A percentile compares a stretch with the other conserved stretches of the same genome.
Evolutionary conservation across 225 moss, liverwort and hornwort genomes (phyloP).

Genomic region (Marchantia polymorpha): DNA sequence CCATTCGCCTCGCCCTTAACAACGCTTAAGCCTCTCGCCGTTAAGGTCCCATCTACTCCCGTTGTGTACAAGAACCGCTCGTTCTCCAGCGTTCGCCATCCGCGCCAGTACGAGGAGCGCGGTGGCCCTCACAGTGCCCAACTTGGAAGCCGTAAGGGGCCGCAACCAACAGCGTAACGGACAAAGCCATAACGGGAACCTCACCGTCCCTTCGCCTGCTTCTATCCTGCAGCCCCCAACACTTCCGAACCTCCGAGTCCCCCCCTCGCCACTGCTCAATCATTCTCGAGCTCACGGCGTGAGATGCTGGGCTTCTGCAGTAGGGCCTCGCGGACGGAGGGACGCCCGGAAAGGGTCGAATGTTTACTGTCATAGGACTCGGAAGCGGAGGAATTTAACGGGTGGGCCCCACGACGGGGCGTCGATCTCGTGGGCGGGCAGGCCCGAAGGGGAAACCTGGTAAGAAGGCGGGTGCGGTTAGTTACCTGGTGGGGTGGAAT

Average conservation of each 20-base stretch:
- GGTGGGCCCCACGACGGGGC: background rate
- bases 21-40: background rate
- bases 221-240: too few relatives aligned
- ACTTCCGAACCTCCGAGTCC: too few relatives aligned
- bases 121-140: background rate
- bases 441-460: background rate
- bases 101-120: background rate
- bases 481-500: background rate
- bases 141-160: conserved; percentile 9
- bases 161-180: background rate
- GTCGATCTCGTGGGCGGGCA: background rate
- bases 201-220: background rate
- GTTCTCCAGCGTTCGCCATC: background rate
- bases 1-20: background rate
- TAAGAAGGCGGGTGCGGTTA: background rate
- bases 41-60: conserved; percentile 1
- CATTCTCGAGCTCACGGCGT: too few relatives aligned
- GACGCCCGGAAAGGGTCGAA: too few relatives aligned
- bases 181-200: conserved; percentile 8
- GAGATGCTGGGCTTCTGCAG: too few relatives aligned
- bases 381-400: too few relatives aligned
- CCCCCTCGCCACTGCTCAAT: too few relatives aligned
- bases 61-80: background rate
- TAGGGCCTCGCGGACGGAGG: too few relatives aligned
- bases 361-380: too few relatives aligned